Base-by-base conservation (phyloP, 441 rosid genomes). In the Aquilaria agallochum region DNA sequence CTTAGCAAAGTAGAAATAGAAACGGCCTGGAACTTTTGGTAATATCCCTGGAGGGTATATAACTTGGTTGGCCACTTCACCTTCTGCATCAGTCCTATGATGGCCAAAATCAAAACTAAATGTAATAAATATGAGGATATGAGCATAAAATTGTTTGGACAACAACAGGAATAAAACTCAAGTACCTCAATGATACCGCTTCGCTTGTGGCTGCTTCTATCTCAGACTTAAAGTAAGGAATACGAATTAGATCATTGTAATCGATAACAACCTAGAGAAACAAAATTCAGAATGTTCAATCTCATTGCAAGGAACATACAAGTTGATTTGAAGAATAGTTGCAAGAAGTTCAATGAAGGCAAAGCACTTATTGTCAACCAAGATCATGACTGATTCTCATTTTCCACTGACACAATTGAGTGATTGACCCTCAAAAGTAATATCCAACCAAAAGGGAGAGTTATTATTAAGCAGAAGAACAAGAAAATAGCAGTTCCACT, bases 21-120 rank as follows among this genome's bases (percentile, higher is more conserved):
- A 85, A 61, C 95, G 80, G 64, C 97, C 97, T 0, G 96, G 97
- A 72, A 81, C 55, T 73, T 91, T 89, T 30, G 97, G 97, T 65
- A 80, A 48, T 47, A 83, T 60, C 65, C 82, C 78, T 10, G 97
- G 97, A 11, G 83, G 53, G 78, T 89, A 88, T 42, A 85, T 63
- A 53, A 66, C 82, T 76, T 89, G 97, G 74, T 88, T 81, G 36
- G 79, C 81, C 44, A 87, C 84, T 74, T 91, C 95, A 48, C 87
- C 90, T 31, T 63, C 70, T 40, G 72, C 66, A 62, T 82, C 76
- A 59, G 56, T 74, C 80, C 92, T 92, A 15, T 66, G 42, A 57
- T 74, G 9, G 34, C 6, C 10, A 32, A 11, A 12, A n/a, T 12
- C 6, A 55, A 1, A 48, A 59, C 30, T 53, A 63, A 40, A 32